Base-by-base conservation (phyloP, 345 rosid genomes). In the Gossypium australe region DNA sequence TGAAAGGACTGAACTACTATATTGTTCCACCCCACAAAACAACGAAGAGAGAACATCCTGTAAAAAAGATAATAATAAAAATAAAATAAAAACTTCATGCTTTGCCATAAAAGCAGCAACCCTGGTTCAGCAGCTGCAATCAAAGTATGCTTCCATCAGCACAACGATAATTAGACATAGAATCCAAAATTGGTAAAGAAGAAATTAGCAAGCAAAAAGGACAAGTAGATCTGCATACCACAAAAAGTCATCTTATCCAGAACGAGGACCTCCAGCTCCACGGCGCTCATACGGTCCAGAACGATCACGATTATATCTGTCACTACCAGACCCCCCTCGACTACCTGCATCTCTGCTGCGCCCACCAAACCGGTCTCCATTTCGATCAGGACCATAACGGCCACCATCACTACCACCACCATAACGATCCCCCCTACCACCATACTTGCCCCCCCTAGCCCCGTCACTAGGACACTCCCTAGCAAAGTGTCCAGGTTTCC, bases 401-500 rank as follows among this genome's bases (percentile, higher is more conserved):
- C 91, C 74, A 41, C 84, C 80, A 64, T 92, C 84, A 38, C 95
- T 84, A 0, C 85, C 80, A 7, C 77, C 77, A 22, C 80, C 80
- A 53, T 76, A 70, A 55, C 49, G 58, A 56, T 70, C 63, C 57
- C 49, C 84, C 64, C 82, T 79, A 12, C 88, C 83, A 47, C 83
- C 82, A 78, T 81, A 81, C 72, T 86, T 82, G 62, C 83, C 86
- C 11, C 86, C 75, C 78, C 85, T 81, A 71, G 73, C 85, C 52
- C 84, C 87, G 70, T 88, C 98, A 79, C 89, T 78, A 45, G 97
- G 96, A 76, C 97, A 94, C 79, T 94, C 98, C 81, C 98, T 81
- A 45, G 98, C 97, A 80, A 94, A 94, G 81, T 94, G 98, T 49
- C 98, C 96, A 80, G 97, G 97, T 81, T 94, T 94, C 74, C 97